Evolutionary conservation across 345 rosid genomes (phyloP).

Genomic region (Limnanthes douglasii): DNA sequence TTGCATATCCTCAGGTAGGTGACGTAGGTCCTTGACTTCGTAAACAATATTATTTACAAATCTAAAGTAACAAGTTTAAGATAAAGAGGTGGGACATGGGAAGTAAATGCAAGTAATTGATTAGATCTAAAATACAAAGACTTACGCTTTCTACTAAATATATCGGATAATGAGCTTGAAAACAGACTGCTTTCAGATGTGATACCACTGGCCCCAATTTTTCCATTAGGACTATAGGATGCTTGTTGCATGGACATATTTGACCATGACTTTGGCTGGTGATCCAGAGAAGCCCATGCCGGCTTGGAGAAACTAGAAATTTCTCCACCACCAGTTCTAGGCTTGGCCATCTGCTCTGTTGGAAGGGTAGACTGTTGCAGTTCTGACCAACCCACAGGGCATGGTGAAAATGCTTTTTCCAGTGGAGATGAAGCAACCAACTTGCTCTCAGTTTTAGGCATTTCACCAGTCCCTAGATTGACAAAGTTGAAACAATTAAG

Average conservation of each 20-base stretch:
- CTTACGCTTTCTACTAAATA: conserved; percentile 61
- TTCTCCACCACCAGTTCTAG: conserved; percentile 17
- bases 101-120: conserved; percentile 1
- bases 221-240: conserved; percentile 17
- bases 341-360: conserved; percentile 15
- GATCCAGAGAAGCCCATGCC: conserved; percentile 25
- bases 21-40: not conserved
- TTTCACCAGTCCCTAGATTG: conserved; percentile 12
- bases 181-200: conserved; percentile 80
- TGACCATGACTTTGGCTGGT: conserved; percentile 24
- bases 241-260: conserved; percentile 19
- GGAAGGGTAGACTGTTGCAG: conserved; percentile 11
- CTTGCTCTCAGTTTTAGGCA: conserved; percentile 12
- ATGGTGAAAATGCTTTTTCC: conserved; percentile 13
- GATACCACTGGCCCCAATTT: conserved; percentile 21
- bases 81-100: not conserved
- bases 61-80: not conserved
- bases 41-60: not conserved
- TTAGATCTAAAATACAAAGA: conserved; percentile 6
- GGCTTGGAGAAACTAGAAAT: conserved; percentile 22
- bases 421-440: conserved; percentile 19
- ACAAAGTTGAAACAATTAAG: conserved; percentile 3
- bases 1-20: not conserved
- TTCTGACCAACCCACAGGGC: conserved; percentile 11
- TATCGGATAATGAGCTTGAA: conserved; percentile 82